Evolutionary conservation across 2,329 filamentous ascomycete genomes (phyloP), one percentile per base, ranked within the genome.

Genomic region (Pseudogymnoascus sp.): DNA sequence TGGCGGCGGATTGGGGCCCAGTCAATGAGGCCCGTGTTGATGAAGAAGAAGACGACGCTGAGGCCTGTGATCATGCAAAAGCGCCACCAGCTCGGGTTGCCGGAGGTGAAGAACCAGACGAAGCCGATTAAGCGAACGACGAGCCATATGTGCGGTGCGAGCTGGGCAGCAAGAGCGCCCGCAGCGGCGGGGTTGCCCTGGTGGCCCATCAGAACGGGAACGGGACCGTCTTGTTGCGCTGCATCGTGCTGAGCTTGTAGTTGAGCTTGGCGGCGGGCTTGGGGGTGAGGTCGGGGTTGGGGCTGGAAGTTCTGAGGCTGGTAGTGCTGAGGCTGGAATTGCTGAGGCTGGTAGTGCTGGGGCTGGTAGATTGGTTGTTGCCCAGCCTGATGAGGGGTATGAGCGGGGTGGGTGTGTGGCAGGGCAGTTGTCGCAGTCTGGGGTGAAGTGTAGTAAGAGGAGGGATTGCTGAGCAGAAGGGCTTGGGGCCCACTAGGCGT

Each of bases 111-210:
- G 74, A 86, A 85, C 83, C 84, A 88, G 11, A 88, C 80, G 71
- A 88, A 86, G 5, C 84, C 74, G 10, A 79, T 77, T 7, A 89
- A 74, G 6, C 85, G 80, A 37, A 85, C 75, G 1, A 87, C 68
- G 62, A 88, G 77, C 85, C 85, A 88, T 28, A 88, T 71, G 62
- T 87, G 81, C n/a, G 84, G 84, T 77, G 82, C 83, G n/a, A 84
- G 37, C 62, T 71, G 70, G 19, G 69, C 67, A 63, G 68, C 70
- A 16, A 73, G 8, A 13, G 71, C 70, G 14, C 69, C 72, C 1
- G 34, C 60, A n/a, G 70, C 70, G 37, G 66, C 67, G 36, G 72
- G 70, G 63, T 73, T 73, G 1, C 64, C 71, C 28, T 72, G 73
- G 69, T 70, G 16, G 75, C 76, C 21, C 61, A 71, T 21, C 66